Evolutionary conservation across 768 basidiomycete species (phyloP), one percentile per base, ranked within the genome.

Genomic region (Paxillus involutus): DNA sequence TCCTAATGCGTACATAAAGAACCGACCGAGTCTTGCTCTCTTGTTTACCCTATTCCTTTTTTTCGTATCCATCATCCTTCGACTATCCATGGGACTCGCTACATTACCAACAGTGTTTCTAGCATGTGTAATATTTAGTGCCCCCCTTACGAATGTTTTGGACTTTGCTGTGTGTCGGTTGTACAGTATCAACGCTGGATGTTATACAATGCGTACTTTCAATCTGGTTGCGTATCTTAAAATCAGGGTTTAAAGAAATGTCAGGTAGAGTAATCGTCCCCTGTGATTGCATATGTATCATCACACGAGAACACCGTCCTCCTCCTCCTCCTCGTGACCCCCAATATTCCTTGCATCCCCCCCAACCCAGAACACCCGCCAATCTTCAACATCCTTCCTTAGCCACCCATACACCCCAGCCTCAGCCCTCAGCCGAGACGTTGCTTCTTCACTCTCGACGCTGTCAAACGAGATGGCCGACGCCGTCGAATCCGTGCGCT

Each of bases 291-390:
- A 26, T 26, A 16, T 26, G 32, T 39, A n/a, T 4, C n/a, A 16
- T 30, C 21, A 69, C 36, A 69, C 60, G 49, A 70, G 68, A 32
- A 69, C 21, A 29, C 65, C 63, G 33, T 73, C 68, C 12, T 70
- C 70, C 30, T 71, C 70, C 30, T 71, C 71, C 6, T 68, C 68
- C 24, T 50, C 44, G 10, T 44, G 6, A 19, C 46, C 53, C 62
- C 68, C 58, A 59, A 67, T 57, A 14, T 63, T 70, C 50, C 51
- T 71, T 36, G 65, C 69, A 59, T 72, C 73, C 19, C 88, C 88
- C 0, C 91, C 91, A 10, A 91, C 71, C 91, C 91, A 94, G 64
- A 93, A 85, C 12, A 93, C 80, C 19, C 91, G 75, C 80, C 84
- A 94, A 63, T 94, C 91, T 50, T 84, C 81, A 4, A 75, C 57